Evolutionary conservation across 2,329 filamentous ascomycete species (phyloP), one percentile per base, ranked within the genome.

Genomic region (Chrysosporium keratinophilum): DNA sequence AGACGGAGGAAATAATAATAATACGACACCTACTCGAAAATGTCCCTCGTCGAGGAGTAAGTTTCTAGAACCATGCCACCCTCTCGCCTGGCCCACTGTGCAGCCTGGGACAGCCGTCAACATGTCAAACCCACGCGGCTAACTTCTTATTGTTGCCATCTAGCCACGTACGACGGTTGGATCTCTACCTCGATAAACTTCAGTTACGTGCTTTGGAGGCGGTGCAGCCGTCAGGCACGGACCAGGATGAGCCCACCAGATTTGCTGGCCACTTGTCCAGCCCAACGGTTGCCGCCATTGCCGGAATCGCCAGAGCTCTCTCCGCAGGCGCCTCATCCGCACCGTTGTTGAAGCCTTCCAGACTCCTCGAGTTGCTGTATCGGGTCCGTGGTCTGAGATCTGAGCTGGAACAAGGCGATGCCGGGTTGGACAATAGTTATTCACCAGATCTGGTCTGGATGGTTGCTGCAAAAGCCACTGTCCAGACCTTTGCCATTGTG

Each of bases 381-480:
- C 78, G 83, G 63, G 84, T 85, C 1, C 75, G 50, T 41, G 61
- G 53, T 58, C 64, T 49, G 52, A 59, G 50, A 54, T 52, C 42
- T 54, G 53, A 54, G 12, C 34, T 56, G 45, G 44, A 56, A 31
- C 43, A 46, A 33, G 20, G 46, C 20, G 52, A 41, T 52, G 63
- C 57, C 60, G 35, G 40, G 56, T 34, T 58, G 58, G 61, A 65
- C 58, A 55, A 62, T 40, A 59, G 74, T 15, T 85, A 87, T 63
- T 84, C 89, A 65, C 77, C 79, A 49, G 87, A 96, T 63, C 78
- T 96, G 48, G 85, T 95, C 69, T 97, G 93, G 93, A 73, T 96
- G 20, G 75, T 96, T 14, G 79, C 94, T 31, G 88, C 86, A 69
- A 98, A 97, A 69, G 90, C 90, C 3, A 87, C 90, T 0, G 82